Evolutionary conservation across 2,329 filamentous ascomycete species (phyloP).

Genomic region (Epichloe amarillans): DNA sequence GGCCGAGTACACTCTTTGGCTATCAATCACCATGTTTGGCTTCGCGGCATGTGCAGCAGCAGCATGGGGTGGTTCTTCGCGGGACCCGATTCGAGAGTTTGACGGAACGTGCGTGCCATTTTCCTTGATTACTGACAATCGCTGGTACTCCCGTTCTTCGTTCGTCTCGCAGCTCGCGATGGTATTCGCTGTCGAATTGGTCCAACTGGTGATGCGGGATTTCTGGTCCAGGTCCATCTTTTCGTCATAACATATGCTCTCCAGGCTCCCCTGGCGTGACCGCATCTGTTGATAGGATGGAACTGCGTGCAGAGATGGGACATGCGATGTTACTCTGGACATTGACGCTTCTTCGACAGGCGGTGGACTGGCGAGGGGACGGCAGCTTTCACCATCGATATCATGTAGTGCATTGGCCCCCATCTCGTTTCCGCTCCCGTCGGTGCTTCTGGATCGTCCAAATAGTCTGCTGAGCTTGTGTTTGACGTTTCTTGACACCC

Average conservation of each 20-base stretch:
- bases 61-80: background rate
- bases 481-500: conserved; percentile 48
- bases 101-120: conserved; percentile 28
- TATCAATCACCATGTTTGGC: conserved; percentile 28
- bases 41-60: conserved; percentile 6
- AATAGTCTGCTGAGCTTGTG: conserved; percentile 40
- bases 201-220: conserved; percentile 63
- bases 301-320: conserved; percentile 37
- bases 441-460: conserved; percentile 12
- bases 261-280: conserved; percentile 42
- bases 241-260: conserved; percentile 30
- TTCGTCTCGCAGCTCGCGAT: conserved; percentile 28
- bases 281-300: conserved; percentile 31
- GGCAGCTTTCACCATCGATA: conserved; percentile 17
- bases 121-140: conserved; percentile 53
- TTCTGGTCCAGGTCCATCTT: conserved; percentile 32
- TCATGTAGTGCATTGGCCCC: conserved; percentile 8
- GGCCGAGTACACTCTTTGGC: conserved; percentile 48
- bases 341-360: conserved; percentile 30
- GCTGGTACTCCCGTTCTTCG: conserved; percentile 37
- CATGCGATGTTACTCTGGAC: conserved; percentile 32
- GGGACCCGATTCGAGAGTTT: conserved; percentile 13
- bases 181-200: conserved; percentile 46
- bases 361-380: conserved; percentile 20
- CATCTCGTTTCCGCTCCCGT: conserved; percentile 6